A percentile compares a stretch with the other conserved stretches of the same genome.
phyloP scores from a whole-genome alignment of 192 early-diverging fungal species.

The Geranomyces michiganensis region DNA sequence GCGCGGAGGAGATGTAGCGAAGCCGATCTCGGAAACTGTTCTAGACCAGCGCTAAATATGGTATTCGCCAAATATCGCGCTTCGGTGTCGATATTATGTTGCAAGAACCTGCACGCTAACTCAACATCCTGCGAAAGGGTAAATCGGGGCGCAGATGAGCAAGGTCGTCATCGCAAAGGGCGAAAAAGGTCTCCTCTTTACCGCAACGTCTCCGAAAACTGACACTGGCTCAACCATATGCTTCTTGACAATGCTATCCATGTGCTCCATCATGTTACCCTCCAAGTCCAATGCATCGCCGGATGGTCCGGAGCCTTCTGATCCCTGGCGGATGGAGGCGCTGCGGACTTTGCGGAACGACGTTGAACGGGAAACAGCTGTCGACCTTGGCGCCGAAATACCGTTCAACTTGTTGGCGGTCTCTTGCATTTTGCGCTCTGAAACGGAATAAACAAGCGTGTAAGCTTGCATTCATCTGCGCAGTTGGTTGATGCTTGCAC shows the following conservation, averaged over 20 bases:
- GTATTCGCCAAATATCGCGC: conserved; percentile 21
- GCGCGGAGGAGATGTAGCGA: conserved; percentile 19
- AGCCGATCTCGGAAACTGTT: conserved; percentile 28
- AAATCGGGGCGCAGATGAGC: too few relatives aligned
- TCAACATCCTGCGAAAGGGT: conserved; percentile 23
- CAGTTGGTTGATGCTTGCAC: too few relatives aligned
- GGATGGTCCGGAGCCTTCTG: not conserved
- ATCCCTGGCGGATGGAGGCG: not conserved
- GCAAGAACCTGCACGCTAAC: conserved; percentile 29
- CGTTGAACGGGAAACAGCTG: not conserved
- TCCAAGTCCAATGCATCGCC: conserved; percentile 7
- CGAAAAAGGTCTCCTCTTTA: too few relatives aligned
- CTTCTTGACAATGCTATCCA: conserved; percentile 18
- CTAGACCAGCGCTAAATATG: conserved; percentile 18
- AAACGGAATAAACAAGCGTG: too few relatives aligned
- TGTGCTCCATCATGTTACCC: not conserved
- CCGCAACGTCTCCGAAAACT: not conserved
- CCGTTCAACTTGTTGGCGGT: too few relatives aligned
- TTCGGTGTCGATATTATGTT: conserved; percentile 14
- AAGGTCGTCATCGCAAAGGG: too few relatives aligned
- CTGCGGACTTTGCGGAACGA: not conserved
- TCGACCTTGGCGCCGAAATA: too few relatives aligned
- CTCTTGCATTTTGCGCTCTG: too few relatives aligned
- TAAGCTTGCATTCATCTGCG: too few relatives aligned
- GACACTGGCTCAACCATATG: not conserved